These are phyloP conservation scores for Aspergillus ellipticus DNA, from an alignment of 495 filamentous ascomycete genomes.

Conservation along the genomic window DNA sequence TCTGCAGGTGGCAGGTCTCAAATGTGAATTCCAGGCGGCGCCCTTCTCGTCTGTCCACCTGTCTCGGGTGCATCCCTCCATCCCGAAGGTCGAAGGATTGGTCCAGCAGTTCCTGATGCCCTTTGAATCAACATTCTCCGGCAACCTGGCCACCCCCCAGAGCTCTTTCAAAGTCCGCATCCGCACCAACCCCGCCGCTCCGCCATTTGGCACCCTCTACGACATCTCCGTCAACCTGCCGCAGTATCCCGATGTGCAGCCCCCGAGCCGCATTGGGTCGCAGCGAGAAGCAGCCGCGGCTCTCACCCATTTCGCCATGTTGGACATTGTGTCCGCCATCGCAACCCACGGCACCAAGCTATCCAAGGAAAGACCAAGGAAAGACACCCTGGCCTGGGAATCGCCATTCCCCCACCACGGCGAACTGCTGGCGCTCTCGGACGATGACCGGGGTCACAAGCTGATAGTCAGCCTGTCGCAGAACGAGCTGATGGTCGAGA, in stretches of 20 bases:
- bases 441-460: conserved; percentile 27
- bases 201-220: conserved; percentile 46
- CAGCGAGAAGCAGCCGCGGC: conserved; percentile 36
- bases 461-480: conserved; percentile 35
- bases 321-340: conserved; percentile 36
- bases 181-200: conserved; percentile 39
- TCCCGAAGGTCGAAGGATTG: conserved; percentile 34
- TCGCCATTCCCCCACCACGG: conserved; percentile 41
- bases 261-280: conserved; percentile 32
- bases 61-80: neutral
- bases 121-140: conserved; percentile 40
- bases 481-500: conserved; percentile 27
- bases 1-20: conserved; percentile 40
- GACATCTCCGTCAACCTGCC: conserved; percentile 40
- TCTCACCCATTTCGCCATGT: conserved; percentile 35
- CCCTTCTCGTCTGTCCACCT: conserved; percentile 27
- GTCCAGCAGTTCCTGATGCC: conserved; percentile 37
- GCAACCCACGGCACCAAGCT: conserved; percentile 16
- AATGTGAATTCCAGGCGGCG: conserved; percentile 27
- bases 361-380: neutral
- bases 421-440: conserved; percentile 28
- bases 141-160: conserved; percentile 29
- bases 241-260: conserved; percentile 30
- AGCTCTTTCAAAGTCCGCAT: conserved; percentile 44
- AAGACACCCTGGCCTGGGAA: conserved; percentile 23